Conservation (phyloP, 1,139 yeast species). For the Kodamaea sp. region DNA sequence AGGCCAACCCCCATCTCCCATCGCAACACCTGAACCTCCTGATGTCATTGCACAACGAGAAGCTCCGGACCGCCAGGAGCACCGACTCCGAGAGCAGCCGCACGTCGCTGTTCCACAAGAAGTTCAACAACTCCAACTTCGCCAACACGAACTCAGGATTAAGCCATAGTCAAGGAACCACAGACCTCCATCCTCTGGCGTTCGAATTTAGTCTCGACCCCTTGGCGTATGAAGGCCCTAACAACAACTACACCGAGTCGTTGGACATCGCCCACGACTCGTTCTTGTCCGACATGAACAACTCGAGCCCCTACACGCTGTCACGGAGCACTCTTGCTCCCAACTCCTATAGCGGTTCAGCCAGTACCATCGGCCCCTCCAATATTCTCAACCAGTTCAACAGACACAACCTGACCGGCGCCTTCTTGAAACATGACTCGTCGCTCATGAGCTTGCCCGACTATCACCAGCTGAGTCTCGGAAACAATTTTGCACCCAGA, state of each 20-base stretch:
- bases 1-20: background rate
- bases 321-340: background rate
- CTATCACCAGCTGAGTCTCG: constrained; percentile 8
- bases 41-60: constrained; percentile 14
- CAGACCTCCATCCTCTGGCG: constrained; percentile 8
- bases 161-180: no score
- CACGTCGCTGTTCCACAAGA: constrained; percentile 3
- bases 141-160: background rate
- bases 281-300: constrained; percentile 3
- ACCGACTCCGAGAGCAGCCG: constrained; percentile 1
- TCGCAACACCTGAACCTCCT: constrained; percentile 17
- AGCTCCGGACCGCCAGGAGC: background rate
- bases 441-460: constrained; percentile 31
- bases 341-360: background rate
- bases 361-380: constrained; percentile 11
- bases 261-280: constrained; percentile 6
- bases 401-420: constrained; percentile 10
- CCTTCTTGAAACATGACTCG: constrained; percentile 22
- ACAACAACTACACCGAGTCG: constrained; percentile 18
- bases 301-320: background rate
- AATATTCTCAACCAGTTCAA: constrained; percentile 10
- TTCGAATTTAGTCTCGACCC: constrained; percentile 36
- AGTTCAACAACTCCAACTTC: background rate
- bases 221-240: constrained; percentile 37
- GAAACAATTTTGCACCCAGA: constrained; percentile 6